Evolutionary conservation across 2,329 filamentous ascomycete species (phyloP), one percentile per base, ranked within the genome.

Genomic region (Dactylellina parvicollis): DNA sequence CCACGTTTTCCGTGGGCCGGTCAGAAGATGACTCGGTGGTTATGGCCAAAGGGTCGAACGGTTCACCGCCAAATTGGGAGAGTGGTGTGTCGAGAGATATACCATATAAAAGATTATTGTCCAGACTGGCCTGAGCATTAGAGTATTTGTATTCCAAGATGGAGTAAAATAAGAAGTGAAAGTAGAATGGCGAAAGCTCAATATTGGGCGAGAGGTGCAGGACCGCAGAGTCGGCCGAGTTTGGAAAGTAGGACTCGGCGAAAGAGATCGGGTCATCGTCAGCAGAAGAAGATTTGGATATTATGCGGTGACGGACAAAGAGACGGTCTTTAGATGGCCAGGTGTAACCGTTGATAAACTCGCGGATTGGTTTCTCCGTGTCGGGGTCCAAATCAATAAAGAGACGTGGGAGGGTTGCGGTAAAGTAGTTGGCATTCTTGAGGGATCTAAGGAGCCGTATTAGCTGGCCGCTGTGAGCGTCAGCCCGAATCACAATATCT

Each of bases 181-280:
- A 94, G 79, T 92, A 98, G 1, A 90, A 86, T 0, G 89, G 88
- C 0, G 91, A 90, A 0, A 98, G 81, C 79, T 98, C 91, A 0
- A 86, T 86, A 76, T 96, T 88, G 0, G 93, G 87, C 3, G 92
- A 93, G 4, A 99, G 85, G 1, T 97, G 82, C n/a, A 99, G 84
- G 1, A 96, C 86, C 8, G 89, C 89, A 57, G 87, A 81, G 1
- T 80, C 79, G 3, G 87, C 83, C 67, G 87, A 83, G 2, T 83
- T 82, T 1, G 95, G 93, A 85, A 92, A 98, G 80, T 96, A 96
- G 0, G 91, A 90, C 81, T 98, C 93, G 3, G 96, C 82, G 69
- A 94, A 40, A 3, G 91, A 22, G 89, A 88, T 14, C 89, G 83
- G 0, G 92, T 89, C 89, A 76, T 93, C 89, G 75, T 90, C 87